These are phyloP conservation scores for Scalesia atractyloides DNA, from an alignment of 129 eudicot genomes.

Conservation along the genomic window DNA sequence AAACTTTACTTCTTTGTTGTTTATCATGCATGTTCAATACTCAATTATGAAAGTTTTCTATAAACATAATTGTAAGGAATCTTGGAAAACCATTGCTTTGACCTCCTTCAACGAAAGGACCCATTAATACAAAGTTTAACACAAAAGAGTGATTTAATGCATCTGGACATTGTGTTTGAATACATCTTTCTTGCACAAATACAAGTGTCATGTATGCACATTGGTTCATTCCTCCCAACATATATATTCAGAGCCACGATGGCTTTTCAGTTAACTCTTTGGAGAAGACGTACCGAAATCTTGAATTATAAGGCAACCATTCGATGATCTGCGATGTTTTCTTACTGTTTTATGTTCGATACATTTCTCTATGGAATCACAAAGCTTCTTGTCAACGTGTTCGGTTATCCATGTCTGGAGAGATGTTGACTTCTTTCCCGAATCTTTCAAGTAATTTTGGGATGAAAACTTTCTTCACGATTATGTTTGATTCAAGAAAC, in stretches of 20 bases:
- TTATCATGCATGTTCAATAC: no score
- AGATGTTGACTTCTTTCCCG: conserved; percentile 65
- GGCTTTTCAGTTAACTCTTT: conserved; percentile 61
- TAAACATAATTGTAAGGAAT: no score
- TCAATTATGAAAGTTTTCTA: no score
- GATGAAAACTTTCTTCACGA: conserved; percentile 63
- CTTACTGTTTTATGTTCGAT: conserved; percentile 37
- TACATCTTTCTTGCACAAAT: no score
- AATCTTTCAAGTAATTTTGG: conserved; percentile 74
- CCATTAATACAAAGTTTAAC: no score
- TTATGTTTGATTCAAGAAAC: conserved; percentile 69
- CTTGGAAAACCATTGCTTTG: no score
- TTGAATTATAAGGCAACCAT: conserved; percentile 77
- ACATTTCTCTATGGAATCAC: conserved; percentile 59
- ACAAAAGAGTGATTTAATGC: no score
- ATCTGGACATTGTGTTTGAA: no score
- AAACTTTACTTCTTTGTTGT: no score
- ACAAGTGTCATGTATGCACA: conserved; percentile 15
- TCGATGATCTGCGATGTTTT: conserved; percentile 58
- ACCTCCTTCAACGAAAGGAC: no score
- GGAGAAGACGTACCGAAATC: conserved; percentile 59
- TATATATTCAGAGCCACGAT: conserved; percentile 49
- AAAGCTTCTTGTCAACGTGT: conserved; percentile 63
- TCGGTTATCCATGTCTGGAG: conserved; percentile 59
- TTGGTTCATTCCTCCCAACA: neutral